Conservation (phyloP, 1,284 basidiomycete genomes). For the Austroboletus novae-zelandiae region DNA sequence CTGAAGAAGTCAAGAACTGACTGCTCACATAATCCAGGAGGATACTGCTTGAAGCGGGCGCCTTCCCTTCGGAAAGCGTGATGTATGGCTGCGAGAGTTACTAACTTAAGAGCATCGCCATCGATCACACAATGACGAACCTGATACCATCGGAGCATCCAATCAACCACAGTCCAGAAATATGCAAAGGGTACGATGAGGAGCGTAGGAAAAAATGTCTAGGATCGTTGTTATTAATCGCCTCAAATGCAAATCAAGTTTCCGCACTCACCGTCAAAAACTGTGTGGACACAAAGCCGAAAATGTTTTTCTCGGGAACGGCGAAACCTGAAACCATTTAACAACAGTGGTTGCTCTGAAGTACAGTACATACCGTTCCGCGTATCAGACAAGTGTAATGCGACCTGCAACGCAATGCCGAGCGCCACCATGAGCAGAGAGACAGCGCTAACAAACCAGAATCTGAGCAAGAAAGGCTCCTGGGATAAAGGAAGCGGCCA, state of each 20-base stretch:
- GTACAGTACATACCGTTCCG: slow-evolving; percentile 39
- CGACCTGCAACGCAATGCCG: slow-evolving; percentile 51
- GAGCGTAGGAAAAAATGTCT: slow-evolving; percentile 61
- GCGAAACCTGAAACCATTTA: slow-evolving; percentile 43
- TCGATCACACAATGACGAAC: slow-evolving; percentile 31
- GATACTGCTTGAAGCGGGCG: slow-evolving; percentile 51
- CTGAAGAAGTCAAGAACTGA: neutral
- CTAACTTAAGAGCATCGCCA: slow-evolving; percentile 15
- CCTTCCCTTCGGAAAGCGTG: slow-evolving; percentile 47
- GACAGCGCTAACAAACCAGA: slow-evolving; percentile 41
- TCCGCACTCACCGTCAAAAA: slow-evolving; percentile 49
- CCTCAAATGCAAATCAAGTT: neutral
- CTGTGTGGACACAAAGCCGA: slow-evolving; percentile 48
- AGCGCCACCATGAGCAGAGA: slow-evolving; percentile 44
- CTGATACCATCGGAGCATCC: slow-evolving; percentile 48
- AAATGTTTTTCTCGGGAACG: slow-evolving; percentile 48
- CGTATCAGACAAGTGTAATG: slow-evolving; percentile 38
- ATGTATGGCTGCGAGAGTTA: slow-evolving; percentile 48
- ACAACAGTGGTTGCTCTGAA: neutral
- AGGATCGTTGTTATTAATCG: slow-evolving; percentile 5
- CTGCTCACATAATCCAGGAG: slow-evolving; percentile 60
- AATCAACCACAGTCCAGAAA: slow-evolving; percentile 48
- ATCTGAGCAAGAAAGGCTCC: slow-evolving; percentile 45
- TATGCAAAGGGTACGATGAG: slow-evolving; percentile 36
- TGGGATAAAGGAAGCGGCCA: slow-evolving; percentile 20